phyloP scores from a whole-genome alignment of 2,329 filamentous ascomycete genomes.

The Colletotrichum eremochloae region DNA sequence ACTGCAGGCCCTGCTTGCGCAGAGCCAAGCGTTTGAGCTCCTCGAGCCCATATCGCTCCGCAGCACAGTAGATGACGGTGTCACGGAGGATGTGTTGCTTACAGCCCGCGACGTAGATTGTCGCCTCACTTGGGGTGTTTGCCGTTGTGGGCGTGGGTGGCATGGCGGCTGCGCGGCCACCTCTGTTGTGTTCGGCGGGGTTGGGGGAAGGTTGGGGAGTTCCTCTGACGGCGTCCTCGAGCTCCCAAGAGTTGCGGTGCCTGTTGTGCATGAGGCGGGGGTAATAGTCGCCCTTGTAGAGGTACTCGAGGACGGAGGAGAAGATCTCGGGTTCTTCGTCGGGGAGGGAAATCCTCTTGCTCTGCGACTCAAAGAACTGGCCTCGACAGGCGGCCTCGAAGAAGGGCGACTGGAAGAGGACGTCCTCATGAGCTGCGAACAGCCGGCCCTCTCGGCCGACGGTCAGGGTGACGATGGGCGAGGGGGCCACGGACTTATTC shows the following conservation, averaged over 20 bases:
- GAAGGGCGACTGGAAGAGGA: slow-evolving; percentile 83
- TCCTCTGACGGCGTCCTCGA: slow-evolving; percentile 73
- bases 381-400: slow-evolving; percentile 71
- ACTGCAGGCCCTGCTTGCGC: slow-evolving; percentile 90
- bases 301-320: slow-evolving; percentile 88
- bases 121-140: slow-evolving; percentile 80
- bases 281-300: slow-evolving; percentile 95
- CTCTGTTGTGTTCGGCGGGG: slow-evolving; percentile 56
- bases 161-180: slow-evolving; percentile 60
- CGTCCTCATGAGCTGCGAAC: slow-evolving; percentile 91
- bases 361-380: slow-evolving; percentile 80
- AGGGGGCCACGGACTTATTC: slow-evolving; percentile 55
- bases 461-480: slow-evolving; percentile 83
- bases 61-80: slow-evolving; percentile 91
- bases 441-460: slow-evolving; percentile 87
- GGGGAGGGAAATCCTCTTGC: slow-evolving; percentile 83
- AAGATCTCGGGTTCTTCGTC: slow-evolving; percentile 93
- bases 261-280: slow-evolving; percentile 87
- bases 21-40: slow-evolving; percentile 88
- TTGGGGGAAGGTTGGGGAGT: slow-evolving; percentile 66
- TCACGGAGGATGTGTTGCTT: slow-evolving; percentile 86
- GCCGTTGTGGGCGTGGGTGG: slow-evolving; percentile 61
- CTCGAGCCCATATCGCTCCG: slow-evolving; percentile 84
- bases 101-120: slow-evolving; percentile 81
- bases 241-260: slow-evolving; percentile 81